Base-by-base conservation (phyloP, 2,329 filamentous ascomycete genomes). In the Paraphoma sp. region DNA sequence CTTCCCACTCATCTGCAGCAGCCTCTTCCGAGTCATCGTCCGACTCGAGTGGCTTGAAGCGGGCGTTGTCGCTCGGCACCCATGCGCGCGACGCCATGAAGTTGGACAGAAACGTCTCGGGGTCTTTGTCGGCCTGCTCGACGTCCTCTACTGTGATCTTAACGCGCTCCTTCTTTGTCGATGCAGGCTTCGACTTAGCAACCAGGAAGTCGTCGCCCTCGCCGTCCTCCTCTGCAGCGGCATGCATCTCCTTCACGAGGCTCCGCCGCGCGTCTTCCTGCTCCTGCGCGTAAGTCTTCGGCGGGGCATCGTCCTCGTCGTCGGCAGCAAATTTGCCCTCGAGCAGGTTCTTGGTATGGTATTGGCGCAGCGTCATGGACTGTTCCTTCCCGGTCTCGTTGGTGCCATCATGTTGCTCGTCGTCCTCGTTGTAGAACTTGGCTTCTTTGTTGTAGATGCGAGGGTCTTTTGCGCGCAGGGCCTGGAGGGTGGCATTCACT, bases 31-130 rank as follows among this genome's bases (percentile, higher is more conserved):
- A 86, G n/a, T 87, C 92, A 49, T 97, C 93, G 65, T 99, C 95
- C 0, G 93, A 97, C 72, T 97, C 92, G 54, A 99, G 90, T 0
- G 93, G 91, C 67, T 93, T 83, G 78, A 91, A 93, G 42, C 85
- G 84, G 18, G 86, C 82, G 42, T 82, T 83, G 50, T 86, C 86
- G 9, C 85, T 84, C 0, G 90, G 87, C 6, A 94, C 85, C 95
- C 95, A 99, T 14, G 93, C 94, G 56, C 93, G 88, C 7, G 93
- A 86, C n/a, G 90, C 86, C 85, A 99, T 87, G 79, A 97, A 99
- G 76, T 97, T 97, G 52, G 92, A 94, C n/a, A 99, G 81, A 75
- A 92, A 99, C 0, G 86, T 89, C 71, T 98, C 94, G 0, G 94
- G 95, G 72, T 99, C 89, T 75, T 92, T 90, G 69, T 97, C 91